Conservation (phyloP, 345 rosid genomes). For the Brassica napus region DNA sequence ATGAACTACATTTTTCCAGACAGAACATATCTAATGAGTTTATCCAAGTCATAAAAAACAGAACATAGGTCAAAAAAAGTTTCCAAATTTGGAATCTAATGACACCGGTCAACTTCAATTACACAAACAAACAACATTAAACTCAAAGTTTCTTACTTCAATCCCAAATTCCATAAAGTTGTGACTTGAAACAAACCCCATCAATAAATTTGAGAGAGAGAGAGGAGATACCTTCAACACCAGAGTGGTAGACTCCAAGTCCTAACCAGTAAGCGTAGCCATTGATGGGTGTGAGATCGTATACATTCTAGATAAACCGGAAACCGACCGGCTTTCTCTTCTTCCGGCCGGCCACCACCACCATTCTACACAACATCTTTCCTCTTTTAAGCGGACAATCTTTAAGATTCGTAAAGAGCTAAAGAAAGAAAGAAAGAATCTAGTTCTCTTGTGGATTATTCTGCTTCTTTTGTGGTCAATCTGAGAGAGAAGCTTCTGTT, state of each 20-base stretch:
- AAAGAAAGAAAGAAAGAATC: conserved; percentile 11
- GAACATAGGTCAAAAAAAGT: conserved; percentile 19
- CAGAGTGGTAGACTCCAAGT: conserved; percentile 96
- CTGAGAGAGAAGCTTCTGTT: conserved; percentile 36
- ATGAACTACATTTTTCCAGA: conserved; percentile 58
- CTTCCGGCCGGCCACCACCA: conserved; percentile 54
- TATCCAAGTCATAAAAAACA: not conserved
- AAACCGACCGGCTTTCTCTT: conserved; percentile 71
- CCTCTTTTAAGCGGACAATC: not conserved
- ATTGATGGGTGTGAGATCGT: conserved; percentile 92
- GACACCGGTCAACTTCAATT: conserved; percentile 26
- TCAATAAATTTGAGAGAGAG: not conserved
- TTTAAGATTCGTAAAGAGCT: not conserved
- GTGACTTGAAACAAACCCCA: conserved; percentile 20
- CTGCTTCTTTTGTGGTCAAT: conserved; percentile 14
- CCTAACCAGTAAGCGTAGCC: conserved; percentile 99
- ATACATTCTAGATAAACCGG: conserved; percentile 96
- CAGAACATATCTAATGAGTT: conserved; percentile 9
- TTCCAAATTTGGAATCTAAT: conserved; percentile 34
- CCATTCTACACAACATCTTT: conserved; percentile 69
- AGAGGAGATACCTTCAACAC: conserved; percentile 71
- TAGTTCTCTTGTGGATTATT: not conserved
- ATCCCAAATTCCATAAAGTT: conserved; percentile 1
- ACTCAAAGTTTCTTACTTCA: not conserved
- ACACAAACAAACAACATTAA: conserved; percentile 15